These are phyloP conservation scores for Wickerhamomyces subpelliculosus DNA, from an alignment of 805 yeast species.

Conservation along the genomic window DNA sequence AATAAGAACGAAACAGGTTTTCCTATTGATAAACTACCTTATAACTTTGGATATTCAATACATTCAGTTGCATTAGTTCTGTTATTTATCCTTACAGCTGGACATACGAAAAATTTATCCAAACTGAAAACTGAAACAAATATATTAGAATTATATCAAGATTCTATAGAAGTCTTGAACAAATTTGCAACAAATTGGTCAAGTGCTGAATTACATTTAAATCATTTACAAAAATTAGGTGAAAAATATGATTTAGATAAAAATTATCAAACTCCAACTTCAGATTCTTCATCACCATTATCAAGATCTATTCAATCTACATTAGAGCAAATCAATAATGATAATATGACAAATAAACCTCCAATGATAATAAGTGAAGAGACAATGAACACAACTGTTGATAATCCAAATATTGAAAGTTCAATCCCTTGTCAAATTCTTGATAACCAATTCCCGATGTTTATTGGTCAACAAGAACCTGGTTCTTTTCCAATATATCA, in stretches of 20 bases:
- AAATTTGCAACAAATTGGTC: neutral
- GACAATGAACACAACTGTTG: too few species aligned
- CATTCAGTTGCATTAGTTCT: slow-evolving; percentile 7
- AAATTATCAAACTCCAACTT: neutral
- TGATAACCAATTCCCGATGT: too few species aligned
- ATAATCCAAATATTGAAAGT: too few species aligned
- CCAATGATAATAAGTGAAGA: too few species aligned
- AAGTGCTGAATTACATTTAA: neutral
- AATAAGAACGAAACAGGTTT: neutral
- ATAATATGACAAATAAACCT: too few species aligned
- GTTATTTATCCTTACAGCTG: slow-evolving; percentile 1
- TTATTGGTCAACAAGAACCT: too few species aligned
- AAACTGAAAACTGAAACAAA: neutral
- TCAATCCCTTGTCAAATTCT: too few species aligned
- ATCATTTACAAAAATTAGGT: neutral
- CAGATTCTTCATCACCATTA: neutral
- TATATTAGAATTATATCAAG: neutral
- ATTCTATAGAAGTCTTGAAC: neutral
- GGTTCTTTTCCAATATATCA: too few species aligned
- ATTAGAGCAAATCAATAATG: neutral
- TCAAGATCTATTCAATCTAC: neutral
- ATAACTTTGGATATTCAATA: slow-evolving; percentile 7
- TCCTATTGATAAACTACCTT: slow-evolving; percentile 8
- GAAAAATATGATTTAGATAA: neutral
- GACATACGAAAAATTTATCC: neutral